Evolutionary conservation across 441 rosid genomes (phyloP).

Genomic region (Sinapis alba): DNA sequence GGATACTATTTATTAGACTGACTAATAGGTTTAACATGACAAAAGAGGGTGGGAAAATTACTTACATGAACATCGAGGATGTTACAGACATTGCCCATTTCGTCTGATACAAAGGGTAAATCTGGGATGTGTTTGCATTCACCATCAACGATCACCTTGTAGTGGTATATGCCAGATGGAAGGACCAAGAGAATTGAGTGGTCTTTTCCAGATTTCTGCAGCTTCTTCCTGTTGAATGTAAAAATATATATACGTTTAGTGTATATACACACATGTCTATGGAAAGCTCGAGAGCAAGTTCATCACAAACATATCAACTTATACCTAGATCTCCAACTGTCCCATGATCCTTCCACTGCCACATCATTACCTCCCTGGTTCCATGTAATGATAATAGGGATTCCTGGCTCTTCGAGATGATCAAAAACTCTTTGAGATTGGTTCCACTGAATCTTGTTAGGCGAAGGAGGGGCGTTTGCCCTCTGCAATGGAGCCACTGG

Average conservation of each 20-base stretch:
- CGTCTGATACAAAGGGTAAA: conserved; percentile 72
- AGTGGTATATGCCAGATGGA: conserved; percentile 79
- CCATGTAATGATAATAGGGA: conserved; percentile 85
- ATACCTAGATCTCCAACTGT: conserved; percentile 82
- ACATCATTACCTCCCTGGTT: conserved; percentile 86
- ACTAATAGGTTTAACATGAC: not conserved
- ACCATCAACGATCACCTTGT: conserved; percentile 88
- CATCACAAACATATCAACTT: not conserved
- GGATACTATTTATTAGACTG: not conserved
- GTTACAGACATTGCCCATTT: conserved; percentile 68
- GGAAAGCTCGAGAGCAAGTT: not conserved
- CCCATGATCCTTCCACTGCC: conserved; percentile 93
- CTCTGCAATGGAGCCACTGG: conserved; percentile 73
- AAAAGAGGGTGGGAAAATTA: not conserved
- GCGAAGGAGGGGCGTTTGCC: conserved; percentile 46
- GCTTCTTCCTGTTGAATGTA: conserved; percentile 57
- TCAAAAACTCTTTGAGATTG: conserved; percentile 52
- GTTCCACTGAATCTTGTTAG: conserved; percentile 50
- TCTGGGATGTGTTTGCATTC: conserved; percentile 80
- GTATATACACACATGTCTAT: not conserved
- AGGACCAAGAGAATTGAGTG: conserved; percentile 78
- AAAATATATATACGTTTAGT: conserved; percentile 3
- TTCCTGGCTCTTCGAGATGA: conserved; percentile 57
- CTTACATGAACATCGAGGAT: conserved; percentile 86
- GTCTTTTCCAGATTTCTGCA: conserved; percentile 86